Evolutionary conservation across 768 basidiomycete genomes (phyloP).

Genomic region (Phallus indusiatus): DNA sequence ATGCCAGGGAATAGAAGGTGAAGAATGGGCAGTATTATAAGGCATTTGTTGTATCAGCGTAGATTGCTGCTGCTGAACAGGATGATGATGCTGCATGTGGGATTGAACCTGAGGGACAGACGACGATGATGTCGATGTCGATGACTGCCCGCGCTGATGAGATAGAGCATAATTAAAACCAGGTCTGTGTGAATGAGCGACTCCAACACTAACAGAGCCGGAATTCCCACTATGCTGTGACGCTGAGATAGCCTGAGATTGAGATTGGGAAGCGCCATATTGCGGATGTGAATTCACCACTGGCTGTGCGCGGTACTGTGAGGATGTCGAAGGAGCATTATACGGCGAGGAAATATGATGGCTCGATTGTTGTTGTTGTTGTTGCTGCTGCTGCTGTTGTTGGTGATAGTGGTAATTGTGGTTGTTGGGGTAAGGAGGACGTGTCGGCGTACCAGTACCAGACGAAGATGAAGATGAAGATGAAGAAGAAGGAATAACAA

Average conservation of each 20-base stretch:
- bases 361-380: no score
- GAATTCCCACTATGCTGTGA: not conserved
- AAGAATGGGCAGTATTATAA: not conserved
- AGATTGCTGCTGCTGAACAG: not conserved
- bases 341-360: not conserved
- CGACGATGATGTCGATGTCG: not conserved
- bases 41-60: not conserved
- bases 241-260: not conserved
- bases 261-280: not conserved
- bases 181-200: not conserved
- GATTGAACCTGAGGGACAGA: not conserved
- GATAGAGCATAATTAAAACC: not conserved
- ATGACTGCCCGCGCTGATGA: not conserved
- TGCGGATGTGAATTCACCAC: not conserved
- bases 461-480: not conserved
- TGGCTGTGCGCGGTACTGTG: not conserved
- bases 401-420: not conserved
- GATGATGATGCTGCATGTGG: not conserved
- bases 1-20: constrained; percentile 13
- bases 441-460: not conserved
- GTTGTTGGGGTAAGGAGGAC: not conserved
- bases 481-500: not conserved
- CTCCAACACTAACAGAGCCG: not conserved
- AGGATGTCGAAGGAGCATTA: not conserved
- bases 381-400: no score